Conservation (phyloP, 768 basidiomycete genomes). For the Arthromyces matolae region DNA sequence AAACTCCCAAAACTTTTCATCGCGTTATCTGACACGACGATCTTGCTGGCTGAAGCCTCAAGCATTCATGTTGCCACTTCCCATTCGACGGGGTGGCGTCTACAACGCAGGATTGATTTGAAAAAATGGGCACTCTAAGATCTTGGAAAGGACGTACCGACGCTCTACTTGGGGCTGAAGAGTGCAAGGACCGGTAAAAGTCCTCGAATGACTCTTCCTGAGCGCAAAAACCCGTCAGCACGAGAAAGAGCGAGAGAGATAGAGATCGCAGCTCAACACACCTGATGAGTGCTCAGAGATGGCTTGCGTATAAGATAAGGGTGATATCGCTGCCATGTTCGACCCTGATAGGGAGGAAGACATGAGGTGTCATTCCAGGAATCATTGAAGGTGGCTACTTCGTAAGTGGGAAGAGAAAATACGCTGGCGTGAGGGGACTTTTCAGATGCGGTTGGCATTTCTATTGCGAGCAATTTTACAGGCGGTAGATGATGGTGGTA, state of each 20-base stretch:
- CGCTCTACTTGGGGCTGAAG: not conserved
- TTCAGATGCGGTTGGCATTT: too few relatives aligned
- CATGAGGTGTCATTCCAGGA: slow-evolving; percentile 14
- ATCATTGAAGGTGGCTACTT: slow-evolving; percentile 4
- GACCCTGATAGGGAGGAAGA: slow-evolving; percentile 13
- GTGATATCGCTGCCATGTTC: slow-evolving; percentile 12
- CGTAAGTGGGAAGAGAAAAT: slow-evolving; percentile 8
- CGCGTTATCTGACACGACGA: too few relatives aligned
- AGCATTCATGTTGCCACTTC: too few relatives aligned
- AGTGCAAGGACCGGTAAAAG: not conserved
- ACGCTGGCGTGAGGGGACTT: too few relatives aligned
- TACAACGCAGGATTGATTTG: too few relatives aligned
- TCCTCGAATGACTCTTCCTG: not conserved
- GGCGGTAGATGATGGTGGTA: too few relatives aligned
- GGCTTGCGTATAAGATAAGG: slow-evolving; percentile 12
- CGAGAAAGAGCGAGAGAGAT: not conserved
- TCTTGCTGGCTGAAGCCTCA: too few relatives aligned
- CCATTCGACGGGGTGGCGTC: too few relatives aligned
- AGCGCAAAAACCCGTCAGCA: not conserved
- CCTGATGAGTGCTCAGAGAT: not conserved
- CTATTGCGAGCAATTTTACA: too few relatives aligned
- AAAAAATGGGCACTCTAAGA: too few relatives aligned
- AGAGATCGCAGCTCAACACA: not conserved
- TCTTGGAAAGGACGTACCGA: not conserved
- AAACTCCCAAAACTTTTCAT: too few relatives aligned